Conservation (phyloP, 2,329 filamentous ascomycete genomes). For the Ophiocordyceps camponoti-floridani region DNA sequence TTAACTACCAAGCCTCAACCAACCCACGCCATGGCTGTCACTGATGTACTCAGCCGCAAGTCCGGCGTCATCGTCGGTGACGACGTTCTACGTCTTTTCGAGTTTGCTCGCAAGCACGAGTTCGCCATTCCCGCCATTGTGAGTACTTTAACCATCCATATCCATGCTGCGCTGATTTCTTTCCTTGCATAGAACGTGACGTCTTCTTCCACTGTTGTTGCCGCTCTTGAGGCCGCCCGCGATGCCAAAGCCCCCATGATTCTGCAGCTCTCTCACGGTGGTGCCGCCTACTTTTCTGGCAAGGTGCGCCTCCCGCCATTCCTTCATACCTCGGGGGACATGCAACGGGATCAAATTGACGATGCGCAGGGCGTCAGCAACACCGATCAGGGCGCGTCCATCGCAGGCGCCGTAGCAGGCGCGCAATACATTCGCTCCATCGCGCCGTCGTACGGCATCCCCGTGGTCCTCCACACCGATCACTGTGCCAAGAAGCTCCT, state of each 20-base stretch:
- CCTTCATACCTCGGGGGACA: too few relatives aligned
- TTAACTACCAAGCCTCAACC: too few relatives aligned
- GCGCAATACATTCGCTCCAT: conserved; percentile 87
- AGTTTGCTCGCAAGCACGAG: conserved; percentile 72
- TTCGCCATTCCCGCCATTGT: conserved; percentile 75
- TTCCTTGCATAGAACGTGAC: conserved; percentile 51
- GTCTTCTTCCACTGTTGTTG: conserved; percentile 62
- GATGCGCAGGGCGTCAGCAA: conserved; percentile 51
- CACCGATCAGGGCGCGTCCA: conserved; percentile 65
- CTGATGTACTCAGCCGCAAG: conserved; percentile 30
- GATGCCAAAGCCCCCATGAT: conserved; percentile 84
- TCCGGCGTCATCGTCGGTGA: conserved; percentile 35
- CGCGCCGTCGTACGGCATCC: conserved; percentile 73
- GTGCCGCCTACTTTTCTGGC: conserved; percentile 82
- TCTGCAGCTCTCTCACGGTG: conserved; percentile 85
- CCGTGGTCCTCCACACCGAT: conserved; percentile 89
- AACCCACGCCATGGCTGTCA: conserved; percentile 13
- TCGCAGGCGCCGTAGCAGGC: conserved; percentile 72
- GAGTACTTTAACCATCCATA: conserved; percentile 7
- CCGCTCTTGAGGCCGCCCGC: conserved; percentile 83
- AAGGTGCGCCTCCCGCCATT: conserved; percentile 37
- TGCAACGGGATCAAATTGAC: too few relatives aligned
- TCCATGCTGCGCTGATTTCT: too few relatives aligned
- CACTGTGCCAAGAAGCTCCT: conserved; percentile 99
- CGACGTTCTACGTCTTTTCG: conserved; percentile 51